phyloP scores from a whole-genome alignment of 1,139 yeast genomes.

The Tardiomyces depauwii region DNA sequence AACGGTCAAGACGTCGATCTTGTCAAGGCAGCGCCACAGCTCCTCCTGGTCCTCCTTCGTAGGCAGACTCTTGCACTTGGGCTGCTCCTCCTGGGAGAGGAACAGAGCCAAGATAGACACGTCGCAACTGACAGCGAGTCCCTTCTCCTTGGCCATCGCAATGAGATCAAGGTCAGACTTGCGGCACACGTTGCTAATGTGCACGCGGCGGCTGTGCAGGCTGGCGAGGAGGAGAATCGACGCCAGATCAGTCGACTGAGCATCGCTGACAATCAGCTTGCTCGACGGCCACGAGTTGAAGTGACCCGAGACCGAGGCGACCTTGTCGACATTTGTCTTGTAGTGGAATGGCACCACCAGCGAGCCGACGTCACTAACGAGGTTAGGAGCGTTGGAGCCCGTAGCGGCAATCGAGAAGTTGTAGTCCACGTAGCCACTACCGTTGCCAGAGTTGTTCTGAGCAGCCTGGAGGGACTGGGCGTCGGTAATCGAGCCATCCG shows the following conservation, averaged over 20 bases:
- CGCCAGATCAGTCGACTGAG: constrained; percentile 84
- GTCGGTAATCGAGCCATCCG: constrained; percentile 55
- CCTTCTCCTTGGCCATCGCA: constrained; percentile 74
- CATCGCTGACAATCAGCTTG: constrained; percentile 88
- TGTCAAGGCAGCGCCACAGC: constrained; percentile 65
- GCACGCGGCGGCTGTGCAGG: constrained; percentile 74
- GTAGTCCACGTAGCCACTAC: constrained; percentile 65
- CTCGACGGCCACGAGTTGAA: constrained; percentile 73
- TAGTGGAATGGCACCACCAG: constrained; percentile 74
- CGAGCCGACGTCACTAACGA: constrained; percentile 62
- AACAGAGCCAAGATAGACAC: constrained; percentile 75
- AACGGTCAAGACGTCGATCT: constrained; percentile 78
- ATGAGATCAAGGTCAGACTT: constrained; percentile 78
- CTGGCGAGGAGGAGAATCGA: constrained; percentile 84
- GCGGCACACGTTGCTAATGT: constrained; percentile 75
- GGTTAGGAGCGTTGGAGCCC: constrained; percentile 54
- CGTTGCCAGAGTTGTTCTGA: constrained; percentile 30
- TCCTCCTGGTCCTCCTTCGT: constrained; percentile 68
- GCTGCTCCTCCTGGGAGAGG: constrained; percentile 60
- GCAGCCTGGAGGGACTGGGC: constrained; percentile 55
- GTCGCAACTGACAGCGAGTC: constrained; percentile 80
- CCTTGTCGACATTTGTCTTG: constrained; percentile 46
- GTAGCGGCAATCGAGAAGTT: constrained; percentile 78
- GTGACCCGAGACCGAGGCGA: constrained; percentile 67
- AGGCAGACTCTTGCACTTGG: constrained; percentile 65